phyloP scores from a whole-genome alignment of 2,329 filamentous ascomycete genomes.

The Geoglossum cookeanum region DNA sequence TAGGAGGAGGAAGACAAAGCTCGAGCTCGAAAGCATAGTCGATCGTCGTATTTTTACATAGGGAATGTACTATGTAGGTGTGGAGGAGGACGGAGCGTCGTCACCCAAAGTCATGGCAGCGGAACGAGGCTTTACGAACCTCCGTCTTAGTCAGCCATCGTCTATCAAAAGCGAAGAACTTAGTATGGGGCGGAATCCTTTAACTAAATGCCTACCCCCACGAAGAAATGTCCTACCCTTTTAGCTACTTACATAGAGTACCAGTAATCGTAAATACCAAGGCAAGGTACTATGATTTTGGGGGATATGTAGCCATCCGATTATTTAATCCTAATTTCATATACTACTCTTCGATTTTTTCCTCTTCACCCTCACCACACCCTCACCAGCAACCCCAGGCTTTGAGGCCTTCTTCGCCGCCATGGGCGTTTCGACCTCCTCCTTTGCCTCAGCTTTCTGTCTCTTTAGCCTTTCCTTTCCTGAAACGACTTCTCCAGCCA shows the following conservation, averaged over 20 bases:
- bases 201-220: too few relatives aligned
- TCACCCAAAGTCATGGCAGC: neutral
- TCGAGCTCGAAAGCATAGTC: neutral
- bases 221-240: too few relatives aligned
- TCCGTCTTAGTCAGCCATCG: too few relatives aligned
- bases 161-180: too few relatives aligned
- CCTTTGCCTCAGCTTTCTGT: constrained; percentile 5
- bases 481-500: constrained; percentile 5
- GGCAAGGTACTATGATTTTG: too few relatives aligned
- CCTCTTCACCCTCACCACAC: constrained; percentile 13
- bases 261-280: too few relatives aligned
- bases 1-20: neutral
- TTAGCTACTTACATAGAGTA: too few relatives aligned
- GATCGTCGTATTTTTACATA: neutral
- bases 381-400: constrained; percentile 6
- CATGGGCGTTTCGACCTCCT: neutral
- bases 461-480: constrained; percentile 4
- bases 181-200: too few relatives aligned
- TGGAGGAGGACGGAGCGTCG: neutral
- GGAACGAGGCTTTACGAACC: too few relatives aligned
- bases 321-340: too few relatives aligned
- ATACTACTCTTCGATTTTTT: constrained; percentile 11
- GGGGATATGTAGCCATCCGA: too few relatives aligned
- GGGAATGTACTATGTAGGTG: too few relatives aligned
- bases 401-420: neutral